Percentiles rank a stretch among this genome's conserved stretches.
phyloP scores from a whole-genome alignment of 2,329 filamentous ascomycete genomes.

The Didymella pinodella region DNA sequence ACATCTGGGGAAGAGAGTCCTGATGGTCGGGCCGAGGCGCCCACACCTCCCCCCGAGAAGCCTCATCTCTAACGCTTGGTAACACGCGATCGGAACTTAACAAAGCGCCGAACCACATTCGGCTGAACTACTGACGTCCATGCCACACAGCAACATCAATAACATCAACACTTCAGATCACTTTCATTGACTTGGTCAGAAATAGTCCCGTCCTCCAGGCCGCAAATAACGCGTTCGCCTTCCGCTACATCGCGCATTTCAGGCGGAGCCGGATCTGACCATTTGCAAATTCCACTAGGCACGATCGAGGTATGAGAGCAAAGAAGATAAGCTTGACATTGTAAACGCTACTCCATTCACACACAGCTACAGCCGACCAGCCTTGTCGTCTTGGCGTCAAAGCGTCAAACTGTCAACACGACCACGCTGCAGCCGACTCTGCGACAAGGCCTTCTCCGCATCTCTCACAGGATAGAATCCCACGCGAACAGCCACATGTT shows the following conservation, averaged over 20 bases:
- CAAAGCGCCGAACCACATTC: neutral
- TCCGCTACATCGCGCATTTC: too few species aligned
- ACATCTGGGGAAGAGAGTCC: neutral
- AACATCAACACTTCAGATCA: neutral
- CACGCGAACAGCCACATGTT: neutral
- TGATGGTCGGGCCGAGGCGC: neutral
- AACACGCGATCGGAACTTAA: neutral
- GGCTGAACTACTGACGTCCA: neutral
- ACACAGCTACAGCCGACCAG: neutral
- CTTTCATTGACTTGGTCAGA: neutral
- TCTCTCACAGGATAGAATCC: neutral
- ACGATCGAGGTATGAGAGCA: too few species aligned
- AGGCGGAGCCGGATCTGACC: too few species aligned
- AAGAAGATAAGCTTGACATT: too few species aligned
- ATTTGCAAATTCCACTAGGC: too few species aligned
- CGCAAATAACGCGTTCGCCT: too few species aligned
- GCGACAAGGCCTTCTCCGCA: neutral
- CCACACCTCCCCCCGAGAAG: neutral
- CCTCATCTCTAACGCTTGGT: neutral
- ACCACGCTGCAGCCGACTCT: neutral
- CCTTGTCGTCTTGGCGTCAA: too few species aligned
- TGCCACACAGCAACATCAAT: neutral
- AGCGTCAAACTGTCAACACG: too few species aligned
- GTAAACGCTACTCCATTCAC: too few species aligned
- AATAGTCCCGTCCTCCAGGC: neutral